A percentile compares a stretch with the other conserved stretches of the same genome.
Conservation (phyloP, 2,329 filamentous ascomycete species). For the Ophiostoma piceae region DNA sequence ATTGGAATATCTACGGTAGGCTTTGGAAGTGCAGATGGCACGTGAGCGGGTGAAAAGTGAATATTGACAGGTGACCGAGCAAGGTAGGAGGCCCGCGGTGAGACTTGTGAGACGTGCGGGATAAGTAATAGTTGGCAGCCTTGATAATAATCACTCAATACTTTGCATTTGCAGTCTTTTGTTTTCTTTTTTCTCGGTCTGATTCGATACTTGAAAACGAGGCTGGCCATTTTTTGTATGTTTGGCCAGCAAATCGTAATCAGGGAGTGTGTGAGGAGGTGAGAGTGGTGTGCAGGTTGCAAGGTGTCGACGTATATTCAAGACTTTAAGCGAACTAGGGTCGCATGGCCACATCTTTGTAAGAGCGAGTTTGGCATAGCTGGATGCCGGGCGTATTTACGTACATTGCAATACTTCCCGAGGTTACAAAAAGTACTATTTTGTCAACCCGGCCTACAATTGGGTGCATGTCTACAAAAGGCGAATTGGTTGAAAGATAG, state of each 20-base stretch:
- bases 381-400: background rate
- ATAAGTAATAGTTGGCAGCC: background rate
- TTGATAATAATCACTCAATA: background rate
- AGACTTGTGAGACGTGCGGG: background rate
- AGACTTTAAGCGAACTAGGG: background rate
- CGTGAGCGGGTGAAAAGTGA: background rate
- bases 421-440: background rate
- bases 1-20: no score
- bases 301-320: background rate
- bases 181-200: background rate
- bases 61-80: background rate
- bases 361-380: background rate
- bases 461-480: no score
- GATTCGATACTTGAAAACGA: background rate
- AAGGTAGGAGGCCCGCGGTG: background rate
- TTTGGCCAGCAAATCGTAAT: no score
- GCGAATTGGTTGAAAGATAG: background rate
- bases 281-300: background rate
- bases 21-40: background rate
- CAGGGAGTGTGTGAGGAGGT: background rate
- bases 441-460: no score
- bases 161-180: no score
- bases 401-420: background rate
- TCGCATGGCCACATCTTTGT: background rate
- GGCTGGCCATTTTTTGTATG: background rate